A percentile compares a stretch with the other conserved stretches of the same genome.
These are phyloP conservation scores for Coemansia sp. DNA, from an alignment of 192 early-diverging fungal genomes.

Conservation along the genomic window DNA sequence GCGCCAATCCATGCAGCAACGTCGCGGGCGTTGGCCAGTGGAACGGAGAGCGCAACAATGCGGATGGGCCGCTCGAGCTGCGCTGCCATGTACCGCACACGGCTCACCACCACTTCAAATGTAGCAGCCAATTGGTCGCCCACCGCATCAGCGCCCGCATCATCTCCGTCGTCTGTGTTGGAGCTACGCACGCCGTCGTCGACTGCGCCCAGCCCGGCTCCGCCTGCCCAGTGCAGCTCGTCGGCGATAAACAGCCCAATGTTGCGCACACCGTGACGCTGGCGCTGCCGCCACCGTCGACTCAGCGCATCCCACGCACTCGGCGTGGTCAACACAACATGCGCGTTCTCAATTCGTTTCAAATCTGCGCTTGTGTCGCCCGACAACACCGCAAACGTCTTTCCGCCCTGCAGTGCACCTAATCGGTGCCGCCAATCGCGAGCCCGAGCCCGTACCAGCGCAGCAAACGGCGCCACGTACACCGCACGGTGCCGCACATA, in stretches of 20 bases:
- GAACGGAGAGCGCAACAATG: slow-evolving; percentile 87
- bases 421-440: slow-evolving; percentile 85
- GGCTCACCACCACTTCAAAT: slow-evolving; percentile 89
- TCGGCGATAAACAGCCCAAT: slow-evolving; percentile 89
- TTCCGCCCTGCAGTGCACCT: slow-evolving; percentile 77
- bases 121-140: slow-evolving; percentile 68
- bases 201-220: slow-evolving; percentile 68
- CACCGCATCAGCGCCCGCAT: slow-evolving; percentile 68
- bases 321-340: slow-evolving; percentile 89
- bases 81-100: slow-evolving; percentile 89
- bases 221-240: slow-evolving; percentile 92
- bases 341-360: slow-evolving; percentile 85
- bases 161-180: slow-evolving; percentile 60
- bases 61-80: slow-evolving; percentile 80
- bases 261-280: slow-evolving; percentile 88
- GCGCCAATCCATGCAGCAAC: slow-evolving; percentile 97
- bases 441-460: slow-evolving; percentile 73
- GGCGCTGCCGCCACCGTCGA: slow-evolving; percentile 92
- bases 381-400: slow-evolving; percentile 82
- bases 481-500: slow-evolving; percentile 66
- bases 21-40: slow-evolving; percentile 96
- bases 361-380: slow-evolving; percentile 90
- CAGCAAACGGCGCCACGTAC: slow-evolving; percentile 89
- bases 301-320: slow-evolving; percentile 93
- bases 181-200: slow-evolving; percentile 81